A percentile compares a stretch with the other conserved stretches of the same genome.
Conservation (phyloP, 1,284 basidiomycete species). For the Exobasidium rhododendri region DNA sequence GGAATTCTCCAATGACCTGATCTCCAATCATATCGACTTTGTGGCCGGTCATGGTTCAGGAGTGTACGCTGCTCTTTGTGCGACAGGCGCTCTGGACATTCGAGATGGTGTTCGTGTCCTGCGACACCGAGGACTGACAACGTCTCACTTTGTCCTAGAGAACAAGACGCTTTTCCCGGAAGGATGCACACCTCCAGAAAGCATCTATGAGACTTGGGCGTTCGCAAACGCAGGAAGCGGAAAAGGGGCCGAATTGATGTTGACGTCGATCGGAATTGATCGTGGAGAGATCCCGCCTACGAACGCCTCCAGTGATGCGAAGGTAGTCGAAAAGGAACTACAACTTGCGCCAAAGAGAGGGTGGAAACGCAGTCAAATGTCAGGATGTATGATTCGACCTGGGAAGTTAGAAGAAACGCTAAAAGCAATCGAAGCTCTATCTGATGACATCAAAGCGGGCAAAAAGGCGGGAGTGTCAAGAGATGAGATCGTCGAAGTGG, state of each 20-base stretch:
- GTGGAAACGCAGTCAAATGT: constrained; percentile 51
- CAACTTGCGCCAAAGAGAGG: constrained; percentile 9
- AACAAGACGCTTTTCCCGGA: constrained; percentile 45
- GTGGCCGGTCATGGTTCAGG: constrained; percentile 51
- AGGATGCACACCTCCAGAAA: constrained; percentile 44
- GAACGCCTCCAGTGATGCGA: constrained; percentile 9
- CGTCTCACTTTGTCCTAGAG: constrained; percentile 31
- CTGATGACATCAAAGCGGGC: constrained; percentile 37
- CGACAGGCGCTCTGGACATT: constrained; percentile 30
- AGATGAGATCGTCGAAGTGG: constrained; percentile 51
- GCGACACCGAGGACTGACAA: constrained; percentile 45
- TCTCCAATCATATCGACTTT: constrained; percentile 41
- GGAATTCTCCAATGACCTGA: constrained; percentile 47
- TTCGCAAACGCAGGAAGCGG: constrained; percentile 47
- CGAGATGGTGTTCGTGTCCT: constrained; percentile 44
- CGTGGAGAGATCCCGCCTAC: constrained; percentile 16
- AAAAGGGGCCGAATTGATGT: constrained; percentile 32
- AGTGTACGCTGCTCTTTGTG: constrained; percentile 45
- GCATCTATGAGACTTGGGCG: constrained; percentile 53
- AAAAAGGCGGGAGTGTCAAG: constrained; percentile 33
- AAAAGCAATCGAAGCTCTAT: constrained; percentile 30
- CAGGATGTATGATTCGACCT: constrained; percentile 45
- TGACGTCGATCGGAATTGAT: constrained; percentile 6
- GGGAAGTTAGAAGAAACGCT: constrained; percentile 40
- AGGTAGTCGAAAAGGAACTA: constrained; percentile 15